Percentiles rank a stretch among this genome's conserved stretches.
phyloP scores from a whole-genome alignment of 306 rosid genomes.

The Vigna mungo region DNA sequence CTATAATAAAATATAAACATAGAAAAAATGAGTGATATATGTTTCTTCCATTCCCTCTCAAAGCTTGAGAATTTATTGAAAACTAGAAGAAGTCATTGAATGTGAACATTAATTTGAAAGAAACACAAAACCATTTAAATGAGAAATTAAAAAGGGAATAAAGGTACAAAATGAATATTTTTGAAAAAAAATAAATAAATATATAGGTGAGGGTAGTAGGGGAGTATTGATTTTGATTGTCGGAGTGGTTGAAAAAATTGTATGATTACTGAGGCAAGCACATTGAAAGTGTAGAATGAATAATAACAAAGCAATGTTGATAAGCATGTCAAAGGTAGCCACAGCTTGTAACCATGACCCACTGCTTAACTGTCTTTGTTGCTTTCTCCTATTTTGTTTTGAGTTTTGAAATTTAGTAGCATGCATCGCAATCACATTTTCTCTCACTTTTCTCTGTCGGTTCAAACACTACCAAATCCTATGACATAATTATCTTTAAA shows the following conservation, averaged over 20 bases:
- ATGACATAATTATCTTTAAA: not conserved
- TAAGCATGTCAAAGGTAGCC: not conserved
- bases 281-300: not conserved
- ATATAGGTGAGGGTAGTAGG: not conserved
- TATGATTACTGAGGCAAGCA: not conserved
- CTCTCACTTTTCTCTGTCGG: constrained; percentile 4
- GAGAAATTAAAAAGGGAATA: too few species aligned
- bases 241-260: constrained; percentile 5
- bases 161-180: not conserved
- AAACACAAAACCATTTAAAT: too few species aligned
- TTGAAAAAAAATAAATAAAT: too few species aligned
- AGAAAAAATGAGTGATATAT: too few species aligned
- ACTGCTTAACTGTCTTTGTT: constrained; percentile 16
- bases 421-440: not conserved
- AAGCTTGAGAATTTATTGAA: too few species aligned
- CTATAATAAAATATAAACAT: too few species aligned
- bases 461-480: not conserved
- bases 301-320: not conserved
- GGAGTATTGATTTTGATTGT: not conserved
- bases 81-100: too few species aligned
- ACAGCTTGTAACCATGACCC: not conserved
- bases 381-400: not conserved
- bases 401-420: not conserved
- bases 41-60: too few species aligned
- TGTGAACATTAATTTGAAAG: too few species aligned